phyloP scores from a whole-genome alignment of 2,329 filamentous ascomycete species.

The Beauveria rudraprayagi region DNA sequence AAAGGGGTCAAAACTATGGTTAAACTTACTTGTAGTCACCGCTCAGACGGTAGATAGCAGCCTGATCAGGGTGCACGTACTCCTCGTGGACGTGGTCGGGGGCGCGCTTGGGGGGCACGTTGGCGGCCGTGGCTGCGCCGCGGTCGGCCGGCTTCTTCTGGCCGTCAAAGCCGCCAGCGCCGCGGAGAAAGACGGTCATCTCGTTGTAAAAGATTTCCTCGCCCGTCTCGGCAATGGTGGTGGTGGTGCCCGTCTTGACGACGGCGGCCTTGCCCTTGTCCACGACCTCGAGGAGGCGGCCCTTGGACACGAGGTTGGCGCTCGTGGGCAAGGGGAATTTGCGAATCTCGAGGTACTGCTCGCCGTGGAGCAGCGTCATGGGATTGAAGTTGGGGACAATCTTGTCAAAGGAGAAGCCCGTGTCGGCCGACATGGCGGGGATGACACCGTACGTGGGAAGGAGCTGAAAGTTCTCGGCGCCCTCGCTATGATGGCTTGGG shows the following conservation, averaged over 20 bases:
- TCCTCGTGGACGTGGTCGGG: slow-evolving; percentile 81
- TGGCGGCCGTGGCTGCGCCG: slow-evolving; percentile 69
- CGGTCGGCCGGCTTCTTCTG: slow-evolving; percentile 68
- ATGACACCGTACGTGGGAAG: slow-evolving; percentile 94
- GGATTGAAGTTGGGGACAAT: slow-evolving; percentile 93
- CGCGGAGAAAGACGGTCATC: slow-evolving; percentile 83
- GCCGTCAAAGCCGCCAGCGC: slow-evolving; percentile 84
- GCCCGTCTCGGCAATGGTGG: slow-evolving; percentile 74
- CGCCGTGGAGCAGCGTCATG: slow-evolving; percentile 98
- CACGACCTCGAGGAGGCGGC: slow-evolving; percentile 82
- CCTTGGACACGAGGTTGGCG: slow-evolving; percentile 66
- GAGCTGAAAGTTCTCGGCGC: slow-evolving; percentile 83
- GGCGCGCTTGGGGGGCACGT: slow-evolving; percentile 66
- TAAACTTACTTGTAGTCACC: slow-evolving; percentile 67
- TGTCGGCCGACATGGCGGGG: slow-evolving; percentile 78
- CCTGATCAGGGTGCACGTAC: slow-evolving; percentile 82
- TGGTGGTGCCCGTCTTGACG: slow-evolving; percentile 71
- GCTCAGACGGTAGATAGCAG: slow-evolving; percentile 83
- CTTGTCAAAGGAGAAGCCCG: slow-evolving; percentile 71
- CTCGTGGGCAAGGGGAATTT: slow-evolving; percentile 87
- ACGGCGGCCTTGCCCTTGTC: slow-evolving; percentile 92
- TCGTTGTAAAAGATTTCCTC: slow-evolving; percentile 98
- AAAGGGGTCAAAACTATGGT: background rate
- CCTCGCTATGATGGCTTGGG: slow-evolving; percentile 47
- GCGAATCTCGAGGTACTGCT: slow-evolving; percentile 93